Evolutionary conservation across 495 filamentous ascomycete species (phyloP).

Genomic region (Letharia lupina): DNA sequence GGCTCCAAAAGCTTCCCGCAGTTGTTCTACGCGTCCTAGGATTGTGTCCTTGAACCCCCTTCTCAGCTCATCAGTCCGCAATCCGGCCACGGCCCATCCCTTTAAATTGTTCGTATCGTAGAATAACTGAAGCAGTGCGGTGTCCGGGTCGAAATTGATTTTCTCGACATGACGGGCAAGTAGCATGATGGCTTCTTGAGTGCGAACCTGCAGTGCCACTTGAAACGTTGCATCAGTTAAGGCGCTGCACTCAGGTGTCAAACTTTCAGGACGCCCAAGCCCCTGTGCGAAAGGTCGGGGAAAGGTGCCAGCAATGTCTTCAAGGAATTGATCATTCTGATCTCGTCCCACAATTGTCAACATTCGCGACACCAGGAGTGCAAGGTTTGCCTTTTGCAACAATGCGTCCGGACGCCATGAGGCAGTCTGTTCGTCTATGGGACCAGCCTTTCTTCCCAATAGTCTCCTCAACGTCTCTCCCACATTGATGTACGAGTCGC

Average conservation of each 20-base stretch:
- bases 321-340: conserved; percentile 17
- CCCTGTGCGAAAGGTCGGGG: conserved; percentile 28
- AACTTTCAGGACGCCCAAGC: conserved; percentile 16
- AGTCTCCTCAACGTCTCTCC: conserved; percentile 25
- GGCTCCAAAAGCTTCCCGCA: conserved; percentile 23
- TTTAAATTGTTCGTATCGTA: conserved; percentile 19
- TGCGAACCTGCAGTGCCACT: conserved; percentile 35
- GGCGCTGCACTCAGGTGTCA: conserved; percentile 24
- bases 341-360: conserved; percentile 21
- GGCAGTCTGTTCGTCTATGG: conserved; percentile 19
- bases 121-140: conserved; percentile 26
- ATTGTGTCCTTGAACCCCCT: neutral
- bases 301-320: conserved; percentile 31
- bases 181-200: conserved; percentile 30
- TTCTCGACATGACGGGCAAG: conserved; percentile 22
- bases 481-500: conserved; percentile 28
- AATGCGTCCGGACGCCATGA: conserved; percentile 31
- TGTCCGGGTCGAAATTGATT: conserved; percentile 29
- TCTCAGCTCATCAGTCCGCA: conserved; percentile 18
- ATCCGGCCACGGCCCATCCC: conserved; percentile 20
- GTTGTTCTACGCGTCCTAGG: conserved; percentile 23
- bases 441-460: conserved; percentile 18
- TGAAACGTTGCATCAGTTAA: conserved; percentile 30
- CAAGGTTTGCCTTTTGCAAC: conserved; percentile 37
- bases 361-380: conserved; percentile 29